Evolutionary conservation across 176 grass and related monocot species (phyloP).

Genomic region (Oryza nivara): DNA sequence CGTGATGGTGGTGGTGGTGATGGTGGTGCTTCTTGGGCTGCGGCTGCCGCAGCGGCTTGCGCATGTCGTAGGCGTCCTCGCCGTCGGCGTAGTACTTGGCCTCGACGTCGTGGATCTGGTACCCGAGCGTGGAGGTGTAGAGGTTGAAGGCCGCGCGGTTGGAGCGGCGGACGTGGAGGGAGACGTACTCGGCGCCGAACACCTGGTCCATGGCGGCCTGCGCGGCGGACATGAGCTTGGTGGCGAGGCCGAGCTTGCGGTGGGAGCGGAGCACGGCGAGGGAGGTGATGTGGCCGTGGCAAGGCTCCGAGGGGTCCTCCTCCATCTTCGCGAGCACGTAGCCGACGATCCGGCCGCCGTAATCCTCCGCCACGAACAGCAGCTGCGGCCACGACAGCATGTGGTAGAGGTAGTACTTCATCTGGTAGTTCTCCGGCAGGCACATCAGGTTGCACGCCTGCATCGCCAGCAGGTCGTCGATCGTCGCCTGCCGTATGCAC

Average conservation of each 20-base stretch:
- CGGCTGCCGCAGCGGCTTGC: constrained; percentile 55
- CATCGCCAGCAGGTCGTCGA: constrained; percentile 95
- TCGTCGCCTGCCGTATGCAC: constrained; percentile 92
- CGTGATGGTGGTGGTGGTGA: constrained; percentile 60
- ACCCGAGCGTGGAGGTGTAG: constrained; percentile 82
- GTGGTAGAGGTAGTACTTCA: constrained; percentile 99
- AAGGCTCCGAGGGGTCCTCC: constrained; percentile 96
- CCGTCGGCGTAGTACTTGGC: constrained; percentile 94
- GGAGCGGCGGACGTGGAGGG: constrained; percentile 88
- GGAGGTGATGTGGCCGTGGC: constrained; percentile 98
- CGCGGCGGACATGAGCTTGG: constrained; percentile 95
- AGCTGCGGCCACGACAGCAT: constrained; percentile 99
- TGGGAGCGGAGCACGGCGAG: constrained; percentile 97
- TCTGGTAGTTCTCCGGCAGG: constrained; percentile 99
- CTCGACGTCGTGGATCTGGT: constrained; percentile 87
- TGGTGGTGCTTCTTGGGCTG: constrained; percentile 64
- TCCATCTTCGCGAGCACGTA: constrained; percentile 99
- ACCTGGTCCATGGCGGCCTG: constrained; percentile 97
- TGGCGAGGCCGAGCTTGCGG: constrained; percentile 94
- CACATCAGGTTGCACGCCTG: constrained; percentile 99
- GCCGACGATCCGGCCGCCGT: constrained; percentile 92
- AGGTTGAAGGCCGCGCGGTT: constrained; percentile 92
- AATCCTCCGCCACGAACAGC: constrained; percentile 96
- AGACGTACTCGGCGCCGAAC: constrained; percentile 91
- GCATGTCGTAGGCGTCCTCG: constrained; percentile 85